Evolutionary conservation across 495 filamentous ascomycete genomes (phyloP), one percentile per base, ranked within the genome.

Genomic region (Pseudoneurospora amorphoporcata): DNA sequence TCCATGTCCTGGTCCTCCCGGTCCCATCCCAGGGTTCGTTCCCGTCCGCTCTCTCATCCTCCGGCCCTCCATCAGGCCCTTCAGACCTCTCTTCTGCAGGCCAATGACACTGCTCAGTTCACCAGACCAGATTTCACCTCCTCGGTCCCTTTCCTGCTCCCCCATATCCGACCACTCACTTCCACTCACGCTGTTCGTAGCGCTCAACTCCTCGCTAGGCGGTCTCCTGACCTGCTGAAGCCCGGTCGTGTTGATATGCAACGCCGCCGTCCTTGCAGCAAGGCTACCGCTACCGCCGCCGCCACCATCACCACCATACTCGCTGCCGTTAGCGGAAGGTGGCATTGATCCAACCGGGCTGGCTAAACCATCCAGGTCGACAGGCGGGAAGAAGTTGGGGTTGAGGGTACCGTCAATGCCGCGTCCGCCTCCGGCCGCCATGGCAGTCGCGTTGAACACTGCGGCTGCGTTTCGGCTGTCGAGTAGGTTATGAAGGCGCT

Each of bases 371-470:
- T 80, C 73, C 32, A 79, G 69, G 47, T 74, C 72, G 45, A 74
- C 70, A 39, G 76, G 58, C 17, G 79, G 79, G 76, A 83, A 85
- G 72, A 82, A 77, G 83, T 86, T 86, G 35, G 83, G 84, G 73
- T 85, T 85, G 23, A 85, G 77, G 17, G 78, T 77, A 29, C 84
- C 84, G 73, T 86, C 84, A 71, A 86, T 91, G 70, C 91, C 92
- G 2, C 92, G 86, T 2, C 96, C 95, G 37, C 95, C 94, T 1
- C 96, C 95, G 8, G 96, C 96, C 3, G 95, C 96, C 95, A 98
- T 98, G 68, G 95, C 95, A 0, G 95, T 94, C 0, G 96, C 95
- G 75, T 99, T 99, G 87, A 98, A 99, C 16, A 98, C 93, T 17
- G 96, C 95, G 0, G 95, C 96, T 0, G 95, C 94, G 77, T 98